Conservation (phyloP, 2,329 filamentous ascomycete species). For the Penicillium psychrosexuale region DNA sequence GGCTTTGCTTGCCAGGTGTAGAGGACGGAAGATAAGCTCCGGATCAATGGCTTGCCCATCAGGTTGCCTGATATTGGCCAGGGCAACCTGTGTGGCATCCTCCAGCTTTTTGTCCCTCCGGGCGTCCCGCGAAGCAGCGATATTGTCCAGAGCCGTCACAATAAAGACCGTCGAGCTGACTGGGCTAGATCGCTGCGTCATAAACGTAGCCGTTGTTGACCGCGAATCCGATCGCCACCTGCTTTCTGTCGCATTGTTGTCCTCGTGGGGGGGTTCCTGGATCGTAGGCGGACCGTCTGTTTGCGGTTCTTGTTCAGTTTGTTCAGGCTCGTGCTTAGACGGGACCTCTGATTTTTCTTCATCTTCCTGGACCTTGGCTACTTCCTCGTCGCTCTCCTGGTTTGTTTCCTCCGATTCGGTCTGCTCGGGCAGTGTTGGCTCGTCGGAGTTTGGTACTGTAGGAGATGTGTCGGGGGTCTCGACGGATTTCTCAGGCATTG, state of each 20-base stretch:
- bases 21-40: constrained; percentile 83
- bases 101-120: constrained; percentile 79
- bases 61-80: constrained; percentile 80
- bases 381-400: constrained; percentile 17
- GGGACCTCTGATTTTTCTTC: constrained; percentile 27
- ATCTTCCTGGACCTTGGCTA: constrained; percentile 12
- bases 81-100: constrained; percentile 75
- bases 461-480: constrained; percentile 29
- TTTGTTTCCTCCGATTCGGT: constrained; percentile 31
- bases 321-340: constrained; percentile 25
- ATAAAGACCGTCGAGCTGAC: constrained; percentile 97
- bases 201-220: constrained; percentile 55
- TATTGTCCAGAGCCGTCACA: constrained; percentile 85
- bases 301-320: constrained; percentile 22
- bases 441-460: constrained; percentile 29
- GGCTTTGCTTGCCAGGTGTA: constrained; percentile 85
- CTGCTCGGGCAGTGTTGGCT: constrained; percentile 30
- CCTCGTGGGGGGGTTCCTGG: constrained; percentile 20
- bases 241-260: constrained; percentile 20
- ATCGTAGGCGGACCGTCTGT: constrained; percentile 20
- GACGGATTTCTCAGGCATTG: constrained; percentile 27
- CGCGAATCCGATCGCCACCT: constrained; percentile 59
- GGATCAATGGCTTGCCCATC: constrained; percentile 81
- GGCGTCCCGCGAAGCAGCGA: constrained; percentile 87
- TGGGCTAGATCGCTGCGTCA: constrained; percentile 56